A percentile compares a stretch with the other conserved stretches of the same genome.
Conservation (phyloP, 2,329 filamentous ascomycete genomes). For the Plectosphaerella cucumerina region DNA sequence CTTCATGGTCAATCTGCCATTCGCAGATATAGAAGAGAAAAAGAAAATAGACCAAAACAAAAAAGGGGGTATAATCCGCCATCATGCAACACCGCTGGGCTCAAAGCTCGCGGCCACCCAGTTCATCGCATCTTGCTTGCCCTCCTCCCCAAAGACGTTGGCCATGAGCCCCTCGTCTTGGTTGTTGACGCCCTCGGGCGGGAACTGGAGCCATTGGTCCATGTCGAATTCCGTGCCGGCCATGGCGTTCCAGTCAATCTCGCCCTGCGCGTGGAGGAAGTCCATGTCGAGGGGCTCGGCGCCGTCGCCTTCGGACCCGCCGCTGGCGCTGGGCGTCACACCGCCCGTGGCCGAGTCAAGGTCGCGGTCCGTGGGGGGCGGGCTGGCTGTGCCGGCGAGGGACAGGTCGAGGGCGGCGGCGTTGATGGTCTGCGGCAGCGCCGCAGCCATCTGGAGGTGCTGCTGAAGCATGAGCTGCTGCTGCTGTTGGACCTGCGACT, state of each 20-base stretch:
- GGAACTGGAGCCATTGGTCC: conserved; percentile 56
- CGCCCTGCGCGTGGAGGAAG: conserved; percentile 40
- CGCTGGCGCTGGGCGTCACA: conserved; percentile 42
- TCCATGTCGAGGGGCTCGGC: conserved; percentile 38
- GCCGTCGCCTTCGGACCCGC: conserved; percentile 35
- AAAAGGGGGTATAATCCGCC: not conserved
- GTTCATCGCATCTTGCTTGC: conserved; percentile 16
- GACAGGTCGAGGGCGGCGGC: conserved; percentile 28
- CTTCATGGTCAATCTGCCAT: too few species aligned
- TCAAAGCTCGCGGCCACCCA: conserved; percentile 8
- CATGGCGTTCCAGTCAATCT: conserved; percentile 51
- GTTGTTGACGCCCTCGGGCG: conserved; percentile 40
- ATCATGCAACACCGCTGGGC: not conserved
- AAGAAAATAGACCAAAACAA: conserved; percentile 1
- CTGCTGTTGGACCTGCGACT: conserved; percentile 12
- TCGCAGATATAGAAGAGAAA: too few species aligned
- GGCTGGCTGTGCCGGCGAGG: conserved; percentile 25
- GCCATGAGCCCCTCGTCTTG: conserved; percentile 31
- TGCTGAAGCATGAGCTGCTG: not conserved
- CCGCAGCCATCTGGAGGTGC: conserved; percentile 21
- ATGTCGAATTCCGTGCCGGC: conserved; percentile 52
- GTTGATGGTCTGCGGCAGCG: conserved; percentile 33
- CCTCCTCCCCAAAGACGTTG: conserved; percentile 22
- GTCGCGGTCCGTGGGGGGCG: conserved; percentile 38
- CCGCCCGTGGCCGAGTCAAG: conserved; percentile 30